Evolutionary conservation across 1,284 basidiomycete species (phyloP).

Genomic region (Fomes fomentarius): DNA sequence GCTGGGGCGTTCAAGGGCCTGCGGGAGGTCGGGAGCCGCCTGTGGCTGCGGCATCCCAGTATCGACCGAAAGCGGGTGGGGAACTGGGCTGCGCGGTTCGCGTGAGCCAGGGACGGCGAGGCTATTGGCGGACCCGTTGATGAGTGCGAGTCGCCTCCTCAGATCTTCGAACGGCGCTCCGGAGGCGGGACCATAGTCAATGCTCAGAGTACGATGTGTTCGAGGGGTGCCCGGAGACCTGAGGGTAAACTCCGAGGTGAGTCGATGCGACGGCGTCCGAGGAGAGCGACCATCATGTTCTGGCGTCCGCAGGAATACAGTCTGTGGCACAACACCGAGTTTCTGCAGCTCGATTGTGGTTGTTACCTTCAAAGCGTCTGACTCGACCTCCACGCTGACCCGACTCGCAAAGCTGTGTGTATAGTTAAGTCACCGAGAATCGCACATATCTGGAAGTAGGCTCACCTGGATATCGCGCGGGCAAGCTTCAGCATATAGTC

Average conservation of each 20-base stretch:
- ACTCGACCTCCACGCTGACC: slow-evolving; percentile 60
- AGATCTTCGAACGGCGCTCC: slow-evolving; percentile 75
- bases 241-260: slow-evolving; percentile 37
- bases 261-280: slow-evolving; percentile 40
- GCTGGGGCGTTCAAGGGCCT: slow-evolving; percentile 54
- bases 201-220: slow-evolving; percentile 47
- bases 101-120: slow-evolving; percentile 50
- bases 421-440: background rate
- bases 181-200: slow-evolving; percentile 40
- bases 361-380: slow-evolving; percentile 67
- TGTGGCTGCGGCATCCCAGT: slow-evolving; percentile 33
- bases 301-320: slow-evolving; percentile 84
- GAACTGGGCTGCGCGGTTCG: slow-evolving; percentile 45
- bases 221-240: slow-evolving; percentile 52
- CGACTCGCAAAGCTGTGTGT: slow-evolving; percentile 62
- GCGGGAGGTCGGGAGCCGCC: slow-evolving; percentile 39
- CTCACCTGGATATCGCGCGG: slow-evolving; percentile 63
- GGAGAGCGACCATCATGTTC: slow-evolving; percentile 45
- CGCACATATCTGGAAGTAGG: background rate
- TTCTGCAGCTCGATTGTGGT: slow-evolving; percentile 78
- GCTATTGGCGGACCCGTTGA: slow-evolving; percentile 71
- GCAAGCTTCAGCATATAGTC: slow-evolving; percentile 89
- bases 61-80: slow-evolving; percentile 29
- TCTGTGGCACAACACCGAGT: slow-evolving; percentile 91
- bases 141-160: slow-evolving; percentile 66